Evolutionary conservation across 441 rosid species (phyloP).

Genomic region (Populus hybrid): DNA sequence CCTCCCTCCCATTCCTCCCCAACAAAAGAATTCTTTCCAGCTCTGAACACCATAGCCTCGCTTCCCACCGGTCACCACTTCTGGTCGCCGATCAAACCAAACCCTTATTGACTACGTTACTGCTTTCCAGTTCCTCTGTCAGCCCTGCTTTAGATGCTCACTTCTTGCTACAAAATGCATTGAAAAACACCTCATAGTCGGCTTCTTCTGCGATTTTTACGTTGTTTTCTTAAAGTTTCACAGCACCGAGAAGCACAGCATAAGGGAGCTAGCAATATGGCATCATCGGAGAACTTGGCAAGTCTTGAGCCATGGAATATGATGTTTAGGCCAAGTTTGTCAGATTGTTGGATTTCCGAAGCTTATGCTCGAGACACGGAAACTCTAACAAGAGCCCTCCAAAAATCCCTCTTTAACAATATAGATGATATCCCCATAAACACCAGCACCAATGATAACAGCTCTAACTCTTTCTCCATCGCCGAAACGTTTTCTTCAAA

Average conservation of each 20-base stretch:
- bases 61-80: not conserved
- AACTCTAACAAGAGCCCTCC: constrained; percentile 63
- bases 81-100: not conserved
- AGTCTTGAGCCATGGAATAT: constrained; percentile 39
- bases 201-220: not conserved
- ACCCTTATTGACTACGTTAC: not conserved
- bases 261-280: constrained; percentile 30
- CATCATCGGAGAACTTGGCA: constrained; percentile 56
- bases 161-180: not conserved
- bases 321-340: constrained; percentile 35
- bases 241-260: not conserved
- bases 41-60: not conserved
- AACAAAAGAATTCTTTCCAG: not conserved
- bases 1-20: not conserved
- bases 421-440: not conserved
- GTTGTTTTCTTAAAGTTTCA: not conserved
- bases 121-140: not conserved
- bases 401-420: constrained; percentile 36
- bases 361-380: constrained; percentile 52
- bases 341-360: constrained; percentile 63
- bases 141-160: not conserved
- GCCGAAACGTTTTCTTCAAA: constrained; percentile 12
- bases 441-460: not conserved
- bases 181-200: not conserved
- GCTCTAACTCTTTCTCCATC: constrained; percentile 9